phyloP scores from a whole-genome alignment of 768 basidiomycete genomes.

The Asterophora parasitica region DNA sequence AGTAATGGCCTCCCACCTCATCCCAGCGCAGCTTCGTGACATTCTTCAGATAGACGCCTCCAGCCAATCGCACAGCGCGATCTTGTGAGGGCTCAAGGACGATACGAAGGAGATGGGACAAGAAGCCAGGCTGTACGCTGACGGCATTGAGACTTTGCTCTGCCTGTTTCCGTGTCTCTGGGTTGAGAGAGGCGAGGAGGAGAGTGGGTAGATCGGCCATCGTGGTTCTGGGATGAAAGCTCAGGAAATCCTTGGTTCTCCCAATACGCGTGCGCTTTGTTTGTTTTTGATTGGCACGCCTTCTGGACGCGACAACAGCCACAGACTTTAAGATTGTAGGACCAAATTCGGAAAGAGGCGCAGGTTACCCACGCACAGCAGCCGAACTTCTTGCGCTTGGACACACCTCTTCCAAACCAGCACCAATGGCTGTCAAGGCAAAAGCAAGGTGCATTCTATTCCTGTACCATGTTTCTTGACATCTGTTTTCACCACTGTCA shows the following conservation, averaged over 20 bases:
- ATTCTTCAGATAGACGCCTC: conserved; percentile 91
- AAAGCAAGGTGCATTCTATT: conserved; percentile 50
- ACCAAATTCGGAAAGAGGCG: too few relatives aligned
- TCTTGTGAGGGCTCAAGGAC: conserved; percentile 66
- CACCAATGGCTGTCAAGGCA: conserved; percentile 54
- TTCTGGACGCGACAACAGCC: too few relatives aligned
- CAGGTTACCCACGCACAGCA: too few relatives aligned
- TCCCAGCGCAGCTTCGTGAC: conserved; percentile 84
- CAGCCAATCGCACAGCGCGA: conserved; percentile 74
- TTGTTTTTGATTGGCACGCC: conserved; percentile 9
- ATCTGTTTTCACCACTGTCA: conserved; percentile 19
- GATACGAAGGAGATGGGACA: conserved; percentile 71
- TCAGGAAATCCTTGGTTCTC: neutral
- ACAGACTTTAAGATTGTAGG: too few relatives aligned
- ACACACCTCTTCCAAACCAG: neutral
- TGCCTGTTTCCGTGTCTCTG: conserved; percentile 69
- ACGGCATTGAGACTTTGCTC: conserved; percentile 69
- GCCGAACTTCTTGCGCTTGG: too few relatives aligned
- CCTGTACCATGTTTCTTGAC: neutral
- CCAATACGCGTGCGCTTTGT: conserved; percentile 16
- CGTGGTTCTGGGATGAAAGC: conserved; percentile 1
- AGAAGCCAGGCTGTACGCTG: conserved; percentile 73
- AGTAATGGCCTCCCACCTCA: conserved; percentile 48
- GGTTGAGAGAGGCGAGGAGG: conserved; percentile 67
- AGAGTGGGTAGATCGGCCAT: conserved; percentile 71